phyloP scores from a whole-genome alignment of 73 alveolate species.

The Paramecium primaurelia region DNA sequence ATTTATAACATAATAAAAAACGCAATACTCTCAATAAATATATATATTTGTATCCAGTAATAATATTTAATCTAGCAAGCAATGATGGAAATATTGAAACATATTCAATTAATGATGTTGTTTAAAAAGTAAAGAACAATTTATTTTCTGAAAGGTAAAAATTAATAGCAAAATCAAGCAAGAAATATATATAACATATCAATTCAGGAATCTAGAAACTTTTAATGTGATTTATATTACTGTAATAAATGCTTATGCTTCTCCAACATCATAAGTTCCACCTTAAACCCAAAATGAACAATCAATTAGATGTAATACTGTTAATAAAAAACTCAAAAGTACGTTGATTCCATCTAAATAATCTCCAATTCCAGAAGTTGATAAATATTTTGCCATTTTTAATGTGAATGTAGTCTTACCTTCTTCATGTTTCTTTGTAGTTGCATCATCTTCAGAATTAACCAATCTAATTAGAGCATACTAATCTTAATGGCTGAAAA shows the following conservation, averaged over 20 bases:
- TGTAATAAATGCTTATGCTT: neutral
- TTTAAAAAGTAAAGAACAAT: slow-evolving; percentile 53
- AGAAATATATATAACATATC: neutral
- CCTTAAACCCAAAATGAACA: slow-evolving; percentile 3
- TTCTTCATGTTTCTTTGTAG: neutral
- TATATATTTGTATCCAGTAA: neutral
- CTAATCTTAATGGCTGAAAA: slow-evolving; percentile 1
- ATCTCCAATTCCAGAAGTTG: slow-evolving; percentile 3
- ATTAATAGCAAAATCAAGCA: slow-evolving; percentile 61
- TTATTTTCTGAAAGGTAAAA: slow-evolving; percentile 70
- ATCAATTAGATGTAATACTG: slow-evolving; percentile 26
- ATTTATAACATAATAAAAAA: slow-evolving; percentile 60
- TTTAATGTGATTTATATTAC: neutral
- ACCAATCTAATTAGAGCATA: neutral
- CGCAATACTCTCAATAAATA: slow-evolving; percentile 70
- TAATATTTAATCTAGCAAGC: slow-evolving; percentile 63
- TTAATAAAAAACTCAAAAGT: neutral
- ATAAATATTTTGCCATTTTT: neutral
- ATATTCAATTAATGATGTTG: slow-evolving; percentile 60
- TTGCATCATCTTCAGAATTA: neutral
- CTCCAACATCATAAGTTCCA: slow-evolving; percentile 9
- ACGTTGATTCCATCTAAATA: neutral
- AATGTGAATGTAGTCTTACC: neutral
- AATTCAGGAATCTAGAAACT: slow-evolving; percentile 4
- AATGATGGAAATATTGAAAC: slow-evolving; percentile 70